Evolutionary conservation across 768 basidiomycete genomes (phyloP).

Genomic region (Pulveroboletus sp.): DNA sequence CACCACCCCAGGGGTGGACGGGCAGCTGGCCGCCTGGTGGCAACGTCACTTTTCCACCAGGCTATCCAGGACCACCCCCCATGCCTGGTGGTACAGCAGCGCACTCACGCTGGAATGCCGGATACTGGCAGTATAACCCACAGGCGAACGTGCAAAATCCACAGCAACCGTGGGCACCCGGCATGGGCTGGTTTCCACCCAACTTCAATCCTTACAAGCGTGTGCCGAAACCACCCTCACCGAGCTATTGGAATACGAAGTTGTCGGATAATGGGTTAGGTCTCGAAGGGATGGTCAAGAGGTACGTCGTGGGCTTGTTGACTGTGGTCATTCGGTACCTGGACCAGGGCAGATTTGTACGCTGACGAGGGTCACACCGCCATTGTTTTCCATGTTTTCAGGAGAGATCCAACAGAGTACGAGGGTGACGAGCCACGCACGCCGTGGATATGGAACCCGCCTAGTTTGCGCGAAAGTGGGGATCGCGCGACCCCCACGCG

Average conservation of each 20-base stretch:
- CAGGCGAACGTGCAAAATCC: constrained; percentile 25
- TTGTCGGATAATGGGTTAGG: constrained; percentile 62
- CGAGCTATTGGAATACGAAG: constrained; percentile 58
- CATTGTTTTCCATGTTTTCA: constrained; percentile 3
- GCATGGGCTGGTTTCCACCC: constrained; percentile 27
- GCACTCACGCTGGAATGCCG: constrained; percentile 45
- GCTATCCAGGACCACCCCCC: constrained; percentile 48
- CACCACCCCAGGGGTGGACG: constrained; percentile 31
- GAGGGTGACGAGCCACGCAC: constrained; percentile 43
- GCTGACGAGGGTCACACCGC: constrained; percentile 8
- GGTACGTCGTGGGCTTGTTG: constrained; percentile 41
- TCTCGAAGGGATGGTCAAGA: constrained; percentile 55
- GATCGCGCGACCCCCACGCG: constrained; percentile 28
- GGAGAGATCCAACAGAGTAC: constrained; percentile 30
- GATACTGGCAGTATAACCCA: constrained; percentile 51
- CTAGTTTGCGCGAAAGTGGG: constrained; percentile 33
- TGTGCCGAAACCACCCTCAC: constrained; percentile 52
- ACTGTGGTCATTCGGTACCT: background rate
- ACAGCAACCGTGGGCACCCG: constrained; percentile 32
- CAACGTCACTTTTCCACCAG: constrained; percentile 28
- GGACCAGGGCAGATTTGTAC: background rate
- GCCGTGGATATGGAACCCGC: constrained; percentile 73
- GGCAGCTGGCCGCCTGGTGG: constrained; percentile 34
- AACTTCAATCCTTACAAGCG: constrained; percentile 63
- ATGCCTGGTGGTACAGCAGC: constrained; percentile 46